Evolutionary conservation across 2,329 filamentous ascomycete species (phyloP), one percentile per base, ranked within the genome.

Genomic region (Cercospora sojina): DNA sequence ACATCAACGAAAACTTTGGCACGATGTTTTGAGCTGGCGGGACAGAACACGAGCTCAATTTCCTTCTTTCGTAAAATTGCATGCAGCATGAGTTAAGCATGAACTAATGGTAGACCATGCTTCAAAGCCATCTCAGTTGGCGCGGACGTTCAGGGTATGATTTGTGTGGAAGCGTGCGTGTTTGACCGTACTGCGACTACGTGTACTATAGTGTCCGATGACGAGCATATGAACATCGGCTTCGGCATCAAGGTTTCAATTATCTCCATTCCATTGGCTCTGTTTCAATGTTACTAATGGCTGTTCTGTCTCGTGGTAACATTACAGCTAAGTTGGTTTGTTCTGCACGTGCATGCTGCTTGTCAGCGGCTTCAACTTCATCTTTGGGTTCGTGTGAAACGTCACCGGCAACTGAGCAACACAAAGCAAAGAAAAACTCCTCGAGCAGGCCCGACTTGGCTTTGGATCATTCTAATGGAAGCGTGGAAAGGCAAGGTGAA

Each of bases 1-100:
- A 75, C 5, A 91, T 96, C 64, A 87, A 88, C 32, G 87, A 90
- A 64, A 79, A 76, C 71, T 97, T 97, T 80, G 93, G 92, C 60
- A 98, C 94, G 51, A 97, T 97, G 71, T 88, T 89, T 74, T 89
- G 77, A 64, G 43, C 49, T 29, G 38, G 47, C 23, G 18, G 35
- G 57, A 62, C 60, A 53, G 60, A 35, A 62, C 60, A 62, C 31
- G 47, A 49, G 31, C 61, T 64, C n/a, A 49, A 23, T 16, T 43
- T 49, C 43, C 38, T 43, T 61, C 31, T 13, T 23, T 53, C 35
- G 62, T 62, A 64, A 62, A 58, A 49, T 29, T 69, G 62, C 67
- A 63, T 31, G 29, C 35, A 56, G 13, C 64, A 62, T 60, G 60
- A 51, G 16, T 56, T 6, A 38, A n/a, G 32, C 18, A 25, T 23